These are phyloP conservation scores for Fusarium sp. DNA, from an alignment of 2,329 filamentous ascomycete genomes.

Conservation along the genomic window DNA sequence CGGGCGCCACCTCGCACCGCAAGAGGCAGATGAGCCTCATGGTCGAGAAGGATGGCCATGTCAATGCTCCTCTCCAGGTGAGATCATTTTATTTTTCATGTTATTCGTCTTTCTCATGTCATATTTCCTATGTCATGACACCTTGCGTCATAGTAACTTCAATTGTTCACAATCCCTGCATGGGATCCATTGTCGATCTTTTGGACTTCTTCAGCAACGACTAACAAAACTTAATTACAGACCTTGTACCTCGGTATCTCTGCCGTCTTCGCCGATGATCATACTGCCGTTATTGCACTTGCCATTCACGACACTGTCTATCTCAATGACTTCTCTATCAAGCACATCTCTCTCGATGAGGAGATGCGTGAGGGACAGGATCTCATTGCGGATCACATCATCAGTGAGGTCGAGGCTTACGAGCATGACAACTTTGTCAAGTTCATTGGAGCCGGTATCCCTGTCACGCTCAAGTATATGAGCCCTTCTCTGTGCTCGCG, in stretches of 20 bases:
- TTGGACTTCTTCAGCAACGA: not conserved
- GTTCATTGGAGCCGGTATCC: conserved; percentile 79
- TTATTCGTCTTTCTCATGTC: not conserved
- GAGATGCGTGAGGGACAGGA: conserved; percentile 55
- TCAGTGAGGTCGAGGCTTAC: conserved; percentile 68
- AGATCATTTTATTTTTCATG: conserved; percentile 20
- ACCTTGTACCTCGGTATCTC: conserved; percentile 73
- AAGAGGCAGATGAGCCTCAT: conserved; percentile 60
- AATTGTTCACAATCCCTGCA: not conserved
- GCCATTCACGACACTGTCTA: conserved; percentile 81
- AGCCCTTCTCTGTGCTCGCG: conserved; percentile 75
- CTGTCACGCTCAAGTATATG: conserved; percentile 66
- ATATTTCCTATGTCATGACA: conserved; percentile 32
- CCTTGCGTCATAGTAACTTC: conserved; percentile 23
- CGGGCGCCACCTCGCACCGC: conserved; percentile 58
- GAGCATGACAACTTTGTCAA: conserved; percentile 75
- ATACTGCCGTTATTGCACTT: conserved; percentile 69
- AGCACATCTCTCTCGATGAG: conserved; percentile 62
- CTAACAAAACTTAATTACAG: conserved; percentile 50
- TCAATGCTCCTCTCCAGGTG: conserved; percentile 61
- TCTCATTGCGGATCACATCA: conserved; percentile 68
- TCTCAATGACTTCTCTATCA: conserved; percentile 76
- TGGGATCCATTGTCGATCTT: not conserved
- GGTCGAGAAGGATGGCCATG: conserved; percentile 56
- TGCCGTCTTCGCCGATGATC: conserved; percentile 61